Evolutionary conservation across 306 rosid genomes (phyloP).

Genomic region (Quercus alba): DNA sequence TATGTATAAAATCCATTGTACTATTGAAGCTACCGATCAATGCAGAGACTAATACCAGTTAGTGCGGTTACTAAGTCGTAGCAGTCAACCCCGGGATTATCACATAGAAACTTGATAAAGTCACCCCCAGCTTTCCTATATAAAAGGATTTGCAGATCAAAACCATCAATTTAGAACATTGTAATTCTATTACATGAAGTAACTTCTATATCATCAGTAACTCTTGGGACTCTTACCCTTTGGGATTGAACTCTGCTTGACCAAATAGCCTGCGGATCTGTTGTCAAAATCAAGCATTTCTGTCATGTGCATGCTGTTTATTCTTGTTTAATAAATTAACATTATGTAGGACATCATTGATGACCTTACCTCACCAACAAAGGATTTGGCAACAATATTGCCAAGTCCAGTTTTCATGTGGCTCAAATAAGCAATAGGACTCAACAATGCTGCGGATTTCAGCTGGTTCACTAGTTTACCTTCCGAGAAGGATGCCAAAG

Average conservation of each 20-base stretch:
- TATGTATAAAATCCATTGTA: background rate
- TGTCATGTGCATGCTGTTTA: background rate
- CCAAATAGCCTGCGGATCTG: constrained; percentile 57
- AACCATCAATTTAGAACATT: background rate
- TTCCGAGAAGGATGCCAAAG: constrained; percentile 70
- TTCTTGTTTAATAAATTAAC: background rate
- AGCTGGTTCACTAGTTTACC: constrained; percentile 59
- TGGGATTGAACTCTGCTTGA: constrained; percentile 69
- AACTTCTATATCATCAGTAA: background rate
- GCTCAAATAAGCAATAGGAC: constrained; percentile 80
- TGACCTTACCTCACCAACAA: constrained; percentile 59
- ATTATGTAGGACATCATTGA: background rate
- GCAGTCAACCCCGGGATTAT: constrained; percentile 54
- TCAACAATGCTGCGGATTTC: constrained; percentile 66
- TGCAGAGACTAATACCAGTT: constrained; percentile 40
- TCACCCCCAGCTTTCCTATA: constrained; percentile 37
- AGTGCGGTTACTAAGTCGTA: constrained; percentile 49
- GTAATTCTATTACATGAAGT: background rate
- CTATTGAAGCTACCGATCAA: background rate
- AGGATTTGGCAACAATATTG: constrained; percentile 51
- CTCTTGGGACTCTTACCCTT: constrained; percentile 39
- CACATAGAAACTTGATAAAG: constrained; percentile 48
- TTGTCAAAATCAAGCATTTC: constrained; percentile 4
- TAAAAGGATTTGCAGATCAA: constrained; percentile 6
- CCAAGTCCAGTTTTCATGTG: constrained; percentile 69